These are phyloP conservation scores for Bullera alba DNA, from an alignment of 768 basidiomycete species.

Conservation along the genomic window DNA sequence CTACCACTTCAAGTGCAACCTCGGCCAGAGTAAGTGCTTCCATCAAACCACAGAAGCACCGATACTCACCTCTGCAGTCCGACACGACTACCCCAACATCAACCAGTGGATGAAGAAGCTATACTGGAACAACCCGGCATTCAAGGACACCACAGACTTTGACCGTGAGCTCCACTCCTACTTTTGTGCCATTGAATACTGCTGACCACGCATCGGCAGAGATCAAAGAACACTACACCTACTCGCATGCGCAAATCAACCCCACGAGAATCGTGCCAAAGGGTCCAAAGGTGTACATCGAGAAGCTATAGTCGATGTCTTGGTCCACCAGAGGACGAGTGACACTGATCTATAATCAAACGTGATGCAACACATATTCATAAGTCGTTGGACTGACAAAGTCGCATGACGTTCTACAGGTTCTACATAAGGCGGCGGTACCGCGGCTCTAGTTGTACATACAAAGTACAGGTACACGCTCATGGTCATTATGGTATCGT, in stretches of 20 bases:
- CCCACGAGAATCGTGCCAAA: slow-evolving; percentile 66
- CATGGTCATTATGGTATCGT: too few relatives aligned
- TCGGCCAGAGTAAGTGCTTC: slow-evolving; percentile 53
- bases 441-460: too few relatives aligned
- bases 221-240: slow-evolving; percentile 47
- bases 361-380: too few relatives aligned
- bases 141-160: slow-evolving; percentile 80
- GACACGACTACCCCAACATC: slow-evolving; percentile 77
- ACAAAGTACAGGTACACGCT: too few relatives aligned
- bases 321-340: too few relatives aligned
- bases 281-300: slow-evolving; percentile 65
- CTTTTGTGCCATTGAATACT: too few relatives aligned
- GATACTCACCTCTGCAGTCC: slow-evolving; percentile 49
- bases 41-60: background rate
- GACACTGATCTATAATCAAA: too few relatives aligned
- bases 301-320: slow-evolving; percentile 50
- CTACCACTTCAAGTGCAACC: slow-evolving; percentile 89
- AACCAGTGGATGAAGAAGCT: slow-evolving; percentile 74
- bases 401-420: too few relatives aligned
- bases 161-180: slow-evolving; percentile 54
- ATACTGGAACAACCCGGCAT: slow-evolving; percentile 85
- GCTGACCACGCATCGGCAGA: too few relatives aligned
- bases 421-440: too few relatives aligned
- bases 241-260: slow-evolving; percentile 59
- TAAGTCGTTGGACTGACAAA: too few relatives aligned